phyloP scores from a whole-genome alignment of 108 stramenopile genomes.

The Halocafeteria seosinensis region DNA sequence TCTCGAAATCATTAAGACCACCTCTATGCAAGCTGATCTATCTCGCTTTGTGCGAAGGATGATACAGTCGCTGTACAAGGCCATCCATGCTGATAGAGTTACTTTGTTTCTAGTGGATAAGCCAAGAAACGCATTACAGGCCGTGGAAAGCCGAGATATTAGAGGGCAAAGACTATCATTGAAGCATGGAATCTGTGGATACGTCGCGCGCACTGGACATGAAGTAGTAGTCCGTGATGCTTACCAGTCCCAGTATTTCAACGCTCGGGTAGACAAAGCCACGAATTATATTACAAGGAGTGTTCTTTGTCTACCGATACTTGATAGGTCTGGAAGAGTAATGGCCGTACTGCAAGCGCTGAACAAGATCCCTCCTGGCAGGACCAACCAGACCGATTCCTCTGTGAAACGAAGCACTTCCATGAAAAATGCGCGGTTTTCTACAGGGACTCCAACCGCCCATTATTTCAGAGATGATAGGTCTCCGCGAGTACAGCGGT shows the following conservation, averaged over 20 bases:
- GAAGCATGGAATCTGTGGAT: background rate
- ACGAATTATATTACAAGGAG: background rate
- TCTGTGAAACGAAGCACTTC: no score
- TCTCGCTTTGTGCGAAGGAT: background rate
- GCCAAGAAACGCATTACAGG: background rate
- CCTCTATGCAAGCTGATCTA: background rate
- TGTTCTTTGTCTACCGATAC: background rate
- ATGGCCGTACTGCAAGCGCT: background rate
- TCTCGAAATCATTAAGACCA: background rate
- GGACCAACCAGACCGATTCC: no score
- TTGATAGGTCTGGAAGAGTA: background rate
- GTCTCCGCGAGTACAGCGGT: no score
- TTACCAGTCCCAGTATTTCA: background rate
- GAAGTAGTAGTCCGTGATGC: background rate
- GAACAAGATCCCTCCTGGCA: background rate
- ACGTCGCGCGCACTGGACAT: background rate
- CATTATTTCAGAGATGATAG: no score
- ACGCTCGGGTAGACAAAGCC: background rate
- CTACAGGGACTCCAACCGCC: no score
- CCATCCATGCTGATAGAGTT: background rate
- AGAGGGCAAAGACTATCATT: background rate
- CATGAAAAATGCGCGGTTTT: no score
- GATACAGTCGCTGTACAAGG: background rate
- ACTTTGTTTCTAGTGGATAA: background rate
- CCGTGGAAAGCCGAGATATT: background rate